phyloP scores from a whole-genome alignment of 306 rosid genomes.

The Leucaena leucocephala region DNA sequence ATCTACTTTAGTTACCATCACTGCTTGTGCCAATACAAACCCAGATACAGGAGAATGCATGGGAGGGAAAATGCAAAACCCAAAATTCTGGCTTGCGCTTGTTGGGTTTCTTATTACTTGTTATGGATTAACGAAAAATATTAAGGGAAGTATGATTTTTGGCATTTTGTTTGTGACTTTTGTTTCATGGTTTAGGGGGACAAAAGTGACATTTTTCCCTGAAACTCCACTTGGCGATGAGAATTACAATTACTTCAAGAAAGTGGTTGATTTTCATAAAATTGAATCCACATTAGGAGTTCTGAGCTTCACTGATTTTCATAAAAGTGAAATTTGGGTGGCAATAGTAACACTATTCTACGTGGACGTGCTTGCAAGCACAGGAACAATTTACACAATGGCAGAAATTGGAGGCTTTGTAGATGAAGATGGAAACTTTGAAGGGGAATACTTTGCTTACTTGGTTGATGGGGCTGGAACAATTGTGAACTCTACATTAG shows the following conservation, averaged over 20 bases:
- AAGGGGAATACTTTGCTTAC: conserved; percentile 88
- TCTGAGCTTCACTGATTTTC: conserved; percentile 61
- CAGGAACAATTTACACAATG: conserved; percentile 85
- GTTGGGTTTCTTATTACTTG: conserved; percentile 67
- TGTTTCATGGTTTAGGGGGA: conserved; percentile 80
- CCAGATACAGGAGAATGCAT: conserved; percentile 74
- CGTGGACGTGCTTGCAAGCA: conserved; percentile 80
- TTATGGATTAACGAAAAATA: conserved; percentile 68
- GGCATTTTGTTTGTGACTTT: conserved; percentile 79
- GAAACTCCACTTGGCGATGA: conserved; percentile 62
- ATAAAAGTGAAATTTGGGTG: conserved; percentile 69
- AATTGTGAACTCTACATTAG: conserved; percentile 64
- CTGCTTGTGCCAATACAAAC: conserved; percentile 62
- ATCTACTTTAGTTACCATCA: conserved; percentile 66
- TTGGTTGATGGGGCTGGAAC: conserved; percentile 82
- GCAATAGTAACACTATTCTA: conserved; percentile 77
- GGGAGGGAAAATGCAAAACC: conserved; percentile 69
- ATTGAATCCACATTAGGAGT: conserved; percentile 76
- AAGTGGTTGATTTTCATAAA: conserved; percentile 72
- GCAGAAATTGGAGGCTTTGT: conserved; percentile 78
- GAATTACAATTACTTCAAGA: conserved; percentile 63
- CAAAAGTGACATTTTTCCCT: conserved; percentile 78
- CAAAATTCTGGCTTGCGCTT: conserved; percentile 77
- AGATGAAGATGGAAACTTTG: conserved; percentile 73
- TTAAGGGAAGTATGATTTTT: conserved; percentile 88